Base-by-base conservation (phyloP, 257 asterid genomes). In the Apocynum venetum region DNA sequence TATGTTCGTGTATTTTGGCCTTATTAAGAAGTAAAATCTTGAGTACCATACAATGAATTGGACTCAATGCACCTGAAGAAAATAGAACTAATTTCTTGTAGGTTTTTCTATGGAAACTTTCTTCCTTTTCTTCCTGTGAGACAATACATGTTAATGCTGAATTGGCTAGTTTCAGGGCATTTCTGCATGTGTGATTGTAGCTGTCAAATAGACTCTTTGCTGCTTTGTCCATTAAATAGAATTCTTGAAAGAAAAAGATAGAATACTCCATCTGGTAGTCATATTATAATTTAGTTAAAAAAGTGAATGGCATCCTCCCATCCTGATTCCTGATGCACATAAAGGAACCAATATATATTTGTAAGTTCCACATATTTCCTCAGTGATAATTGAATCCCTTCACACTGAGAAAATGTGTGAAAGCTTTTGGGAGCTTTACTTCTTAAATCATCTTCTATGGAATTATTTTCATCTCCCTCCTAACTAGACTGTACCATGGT, bases 391-490 rank as follows among this genome's bases (percentile, higher is more conserved):
- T 61, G 17, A 12, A 31, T 61, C 44, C 43, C 43, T 31, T 61
- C 68, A 6, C 35, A 25, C 31, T 25, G 31, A 25, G 31, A 25
- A 25, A 60, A 40, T 12, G 4, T 11, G 51, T 6, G 49, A 17
- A 6, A 12, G 8, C 25, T 15, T 40, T 17, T 14, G 10, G 12
- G 49, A 17, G 8, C 46, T 66, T 66, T 14, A 31, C 43, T 15
- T 40, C 13, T 0, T n/a, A 66, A 15, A 40, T 8, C 31, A 15
- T 0, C 31, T 36, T 5, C 10, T 4, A 19, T 66, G 31, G 35
- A 41, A 66, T 66, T 66, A 5, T 65, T 65, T 65, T 38, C 9
- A 66, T 8, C 51, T 66, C 72, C n/a, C 71, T 64, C 71, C 31
- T 14, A 13, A 6, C 71, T 40, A 64, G 70, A 64, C 38, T 13